phyloP scores from a whole-genome alignment of 345 rosid genomes.

The Boechera divaricarpa region DNA sequence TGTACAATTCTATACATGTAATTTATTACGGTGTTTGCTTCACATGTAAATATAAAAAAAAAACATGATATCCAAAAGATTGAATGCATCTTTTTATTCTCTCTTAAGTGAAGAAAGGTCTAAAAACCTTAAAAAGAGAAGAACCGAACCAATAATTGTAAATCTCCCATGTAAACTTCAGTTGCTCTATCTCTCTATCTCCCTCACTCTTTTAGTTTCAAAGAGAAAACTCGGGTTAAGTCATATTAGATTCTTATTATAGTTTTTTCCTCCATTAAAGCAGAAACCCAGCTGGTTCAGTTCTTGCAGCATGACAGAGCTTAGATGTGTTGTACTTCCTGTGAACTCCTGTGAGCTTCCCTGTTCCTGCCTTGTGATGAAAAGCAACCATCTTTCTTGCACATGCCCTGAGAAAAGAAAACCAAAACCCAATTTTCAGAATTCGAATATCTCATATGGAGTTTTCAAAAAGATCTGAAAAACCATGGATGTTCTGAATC shows the following conservation, averaged over 20 bases:
- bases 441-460: not conserved
- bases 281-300: constrained; percentile 64
- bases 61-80: no score
- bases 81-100: no score
- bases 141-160: no score
- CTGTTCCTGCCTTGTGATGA: constrained; percentile 76
- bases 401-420: constrained; percentile 59
- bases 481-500: constrained; percentile 16
- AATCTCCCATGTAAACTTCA: constrained; percentile 26
- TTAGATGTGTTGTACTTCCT: constrained; percentile 84
- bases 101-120: no score
- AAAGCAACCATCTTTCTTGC: constrained; percentile 71
- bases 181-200: constrained; percentile 23
- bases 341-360: constrained; percentile 85
- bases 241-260: constrained; percentile 29
- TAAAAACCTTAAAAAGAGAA: no score
- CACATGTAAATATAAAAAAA: no score
- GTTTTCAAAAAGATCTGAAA: not conserved
- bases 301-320: constrained; percentile 71
- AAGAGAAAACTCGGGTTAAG: constrained; percentile 4
- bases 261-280: constrained; percentile 39
- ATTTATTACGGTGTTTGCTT: no score
- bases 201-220: not conserved
- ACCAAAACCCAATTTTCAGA: not conserved
- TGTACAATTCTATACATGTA: no score